Base-by-base conservation (phyloP, 768 basidiomycete genomes). In the Naganishia vaughanmartiniae region DNA sequence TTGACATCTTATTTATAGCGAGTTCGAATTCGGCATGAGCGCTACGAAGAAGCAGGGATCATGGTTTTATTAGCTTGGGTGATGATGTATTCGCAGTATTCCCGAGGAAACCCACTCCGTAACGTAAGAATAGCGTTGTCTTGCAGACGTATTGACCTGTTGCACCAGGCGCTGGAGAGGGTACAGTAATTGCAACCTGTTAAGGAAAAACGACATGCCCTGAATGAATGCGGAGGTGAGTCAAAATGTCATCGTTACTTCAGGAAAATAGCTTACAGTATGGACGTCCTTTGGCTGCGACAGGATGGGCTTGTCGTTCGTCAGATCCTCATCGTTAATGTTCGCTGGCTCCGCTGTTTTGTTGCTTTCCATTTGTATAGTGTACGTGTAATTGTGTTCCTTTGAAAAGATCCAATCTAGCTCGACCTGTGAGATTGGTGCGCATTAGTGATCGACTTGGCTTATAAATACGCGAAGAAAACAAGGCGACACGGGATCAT, bases 281-380 rank as follows among this genome's bases (percentile, higher is more conserved):
- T 56, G 48, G 46, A 70, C 69, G 15, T 70, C 56, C 36, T 33
- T 65, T 14, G 69, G 69, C 39, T 70, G 42, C 2, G 69, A 55
- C 10, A 65, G 33, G 5, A 70, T 65, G 6, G 69, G 60, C 21
- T 51, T 60, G 14, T 48, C 36, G 19, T 56, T 60, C 26, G 24
- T 33, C 28, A 70, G n/a, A 11, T 70, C 69, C n/a, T 65, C 69
- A 26, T 70, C 69, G 33, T 65, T 65, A 14, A 70, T 34, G 28
- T 70, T 70, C 14, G 69, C 69, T 24, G 69, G 69, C 39, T 70
- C 56, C 11, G 42, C 53, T 11, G 69, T 65, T 31, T 55, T 66
- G 24, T 66, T 63, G 45, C 60, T 60, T 21, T 46, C 69, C 46
- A 36, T 45, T 19, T 54, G 45, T 24, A 70, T 51, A 10, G 39